Percentiles rank a stretch among this genome's conserved stretches.
phyloP scores from a whole-genome alignment of 805 yeast species.

The Maudiozyma turicensis region DNA sequence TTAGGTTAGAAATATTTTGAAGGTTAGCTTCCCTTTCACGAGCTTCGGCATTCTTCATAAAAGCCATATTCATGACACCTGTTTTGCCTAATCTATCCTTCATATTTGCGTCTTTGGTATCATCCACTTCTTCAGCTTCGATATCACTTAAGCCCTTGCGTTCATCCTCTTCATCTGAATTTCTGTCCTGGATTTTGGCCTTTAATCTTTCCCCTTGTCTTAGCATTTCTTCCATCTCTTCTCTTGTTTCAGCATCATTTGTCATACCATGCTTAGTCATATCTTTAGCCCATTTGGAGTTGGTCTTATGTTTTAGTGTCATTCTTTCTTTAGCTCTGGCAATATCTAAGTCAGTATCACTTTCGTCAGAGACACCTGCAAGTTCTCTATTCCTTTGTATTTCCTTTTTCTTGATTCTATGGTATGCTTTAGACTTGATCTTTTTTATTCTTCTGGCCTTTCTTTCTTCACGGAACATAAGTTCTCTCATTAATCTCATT shows the following conservation, averaged over 20 bases:
- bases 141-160: conserved; percentile 40
- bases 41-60: conserved; percentile 85
- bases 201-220: conserved; percentile 74
- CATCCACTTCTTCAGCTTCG: conserved; percentile 37
- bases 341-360: conserved; percentile 55
- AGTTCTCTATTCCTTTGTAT: conserved; percentile 57
- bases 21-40: conserved; percentile 52
- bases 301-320: conserved; percentile 82
- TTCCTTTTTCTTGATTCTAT: conserved; percentile 80
- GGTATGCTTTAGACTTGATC: conserved; percentile 85
- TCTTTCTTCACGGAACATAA: conserved; percentile 91
- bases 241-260: conserved; percentile 74
- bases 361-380: conserved; percentile 41
- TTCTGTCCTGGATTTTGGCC: conserved; percentile 59
- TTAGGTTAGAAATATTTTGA: conserved; percentile 41
- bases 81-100: conserved; percentile 54
- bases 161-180: conserved; percentile 39
- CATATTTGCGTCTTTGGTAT: conserved; percentile 28
- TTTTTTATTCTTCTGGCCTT: conserved; percentile 87
- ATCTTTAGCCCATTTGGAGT: conserved; percentile 81
- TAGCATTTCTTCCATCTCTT: conserved; percentile 90
- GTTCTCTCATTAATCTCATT: conserved; percentile 83
- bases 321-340: conserved; percentile 86
- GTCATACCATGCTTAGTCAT: conserved; percentile 85
- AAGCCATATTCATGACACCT: conserved; percentile 92